Percentiles rank a stretch among this genome's conserved stretches.
Conservation (phyloP, 441 rosid species). For the Pelargonium myrrhifolium region DNA sequence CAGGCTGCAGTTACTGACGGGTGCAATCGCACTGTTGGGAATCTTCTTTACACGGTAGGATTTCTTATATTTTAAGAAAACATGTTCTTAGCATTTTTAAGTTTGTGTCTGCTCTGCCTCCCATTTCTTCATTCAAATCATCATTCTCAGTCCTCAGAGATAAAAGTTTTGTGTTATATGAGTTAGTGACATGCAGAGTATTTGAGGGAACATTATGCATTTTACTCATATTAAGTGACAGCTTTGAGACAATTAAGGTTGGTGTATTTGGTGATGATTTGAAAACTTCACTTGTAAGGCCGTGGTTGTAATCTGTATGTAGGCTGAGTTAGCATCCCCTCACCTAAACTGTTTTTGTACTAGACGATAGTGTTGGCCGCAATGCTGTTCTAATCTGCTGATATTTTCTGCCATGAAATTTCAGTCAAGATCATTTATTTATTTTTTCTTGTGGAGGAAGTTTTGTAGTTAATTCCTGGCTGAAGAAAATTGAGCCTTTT, state of each 20-base stretch:
- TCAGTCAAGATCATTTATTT: background rate
- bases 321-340: too few species aligned
- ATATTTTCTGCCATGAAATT: background rate
- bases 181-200: background rate
- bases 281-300: too few species aligned
- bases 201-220: background rate
- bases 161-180: too few species aligned
- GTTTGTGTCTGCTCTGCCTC: background rate
- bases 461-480: background rate
- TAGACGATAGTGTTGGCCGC: too few species aligned
- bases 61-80: constrained; percentile 1
- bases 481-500: background rate
- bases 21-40: constrained; percentile 66
- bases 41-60: constrained; percentile 68
- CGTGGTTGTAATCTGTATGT: too few species aligned
- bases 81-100: background rate
- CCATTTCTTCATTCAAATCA: background rate
- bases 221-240: too few species aligned
- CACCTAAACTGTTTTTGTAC: too few species aligned
- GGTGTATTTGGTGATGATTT: too few species aligned
- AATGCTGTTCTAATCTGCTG: background rate
- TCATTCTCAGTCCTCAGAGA: background rate
- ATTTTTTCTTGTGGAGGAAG: background rate
- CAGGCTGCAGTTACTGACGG: constrained; percentile 82
- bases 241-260: too few species aligned